A percentile compares a stretch with the other conserved stretches of the same genome.
Evolutionary conservation across 2,329 filamentous ascomycete species (phyloP).

Genomic region (Alternaria sp.): DNA sequence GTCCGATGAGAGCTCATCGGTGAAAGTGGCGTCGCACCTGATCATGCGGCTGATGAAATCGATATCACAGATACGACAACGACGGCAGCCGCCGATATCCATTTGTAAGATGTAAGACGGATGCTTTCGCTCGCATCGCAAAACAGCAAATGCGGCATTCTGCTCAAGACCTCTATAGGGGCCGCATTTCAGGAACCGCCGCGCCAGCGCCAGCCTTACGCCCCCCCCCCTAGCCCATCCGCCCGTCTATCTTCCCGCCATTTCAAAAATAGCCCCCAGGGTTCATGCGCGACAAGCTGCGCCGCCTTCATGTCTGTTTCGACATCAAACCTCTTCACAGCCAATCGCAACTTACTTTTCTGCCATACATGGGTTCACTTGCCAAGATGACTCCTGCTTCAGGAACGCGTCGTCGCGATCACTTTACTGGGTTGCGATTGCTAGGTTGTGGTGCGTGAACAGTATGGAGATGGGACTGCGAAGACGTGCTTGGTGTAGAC

Average conservation of each 20-base stretch:
- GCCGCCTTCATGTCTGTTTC: conserved; percentile 29
- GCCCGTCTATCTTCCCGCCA: background rate
- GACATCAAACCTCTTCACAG: background rate
- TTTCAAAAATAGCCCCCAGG: conserved; percentile 28
- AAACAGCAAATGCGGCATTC: conserved; percentile 11
- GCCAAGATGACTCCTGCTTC: background rate
- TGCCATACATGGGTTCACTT: conserved; percentile 29
- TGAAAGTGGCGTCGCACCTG: background rate
- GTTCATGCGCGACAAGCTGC: conserved; percentile 25
- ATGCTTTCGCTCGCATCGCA: background rate
- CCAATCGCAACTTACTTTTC: conserved; percentile 27
- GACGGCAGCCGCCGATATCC: background rate
- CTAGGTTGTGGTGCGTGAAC: background rate
- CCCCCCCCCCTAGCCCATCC: background rate
- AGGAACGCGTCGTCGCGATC: background rate
- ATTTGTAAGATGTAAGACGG: background rate
- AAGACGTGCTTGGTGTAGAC: too few relatives aligned
- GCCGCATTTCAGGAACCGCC: conserved; percentile 9
- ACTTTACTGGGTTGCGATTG: background rate
- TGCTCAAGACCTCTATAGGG: conserved; percentile 12
- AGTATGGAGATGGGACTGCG: conserved; percentile 4
- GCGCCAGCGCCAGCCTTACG: conserved; percentile 15
- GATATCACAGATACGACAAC: conserved; percentile 22
- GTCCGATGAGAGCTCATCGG: conserved; percentile 8
- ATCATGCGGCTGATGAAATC: conserved; percentile 11